Percentiles rank a stretch among this genome's conserved stretches.
These are phyloP conservation scores for Strobilomyces confusus DNA, from an alignment of 768 basidiomycete species.

Conservation along the genomic window DNA sequence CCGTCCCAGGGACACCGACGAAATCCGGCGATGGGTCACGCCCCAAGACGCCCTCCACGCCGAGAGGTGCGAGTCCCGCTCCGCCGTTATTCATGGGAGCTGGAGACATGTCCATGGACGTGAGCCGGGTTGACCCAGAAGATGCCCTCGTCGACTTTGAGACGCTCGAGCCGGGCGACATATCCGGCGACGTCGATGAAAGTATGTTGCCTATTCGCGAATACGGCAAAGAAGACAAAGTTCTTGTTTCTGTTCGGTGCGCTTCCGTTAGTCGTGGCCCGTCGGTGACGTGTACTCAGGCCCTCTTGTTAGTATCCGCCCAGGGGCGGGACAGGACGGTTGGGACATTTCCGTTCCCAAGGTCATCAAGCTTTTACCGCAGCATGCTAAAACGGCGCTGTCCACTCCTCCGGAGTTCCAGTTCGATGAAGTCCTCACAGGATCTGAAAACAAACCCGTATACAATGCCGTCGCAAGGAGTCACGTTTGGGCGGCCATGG, in stretches of 20 bases:
- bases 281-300: neutral
- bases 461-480: constrained; percentile 73
- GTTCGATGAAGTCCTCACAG: constrained; percentile 75
- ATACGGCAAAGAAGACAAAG: constrained; percentile 77
- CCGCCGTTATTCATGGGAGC: constrained; percentile 37
- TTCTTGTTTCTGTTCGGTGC: constrained; percentile 80
- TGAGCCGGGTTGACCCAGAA: constrained; percentile 70
- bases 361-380: constrained; percentile 58
- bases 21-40: constrained; percentile 38
- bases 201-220: constrained; percentile 41
- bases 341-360: constrained; percentile 50
- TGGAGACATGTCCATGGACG: constrained; percentile 64
- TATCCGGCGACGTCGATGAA: constrained; percentile 68
- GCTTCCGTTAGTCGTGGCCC: neutral
- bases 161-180: constrained; percentile 63
- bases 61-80: constrained; percentile 48
- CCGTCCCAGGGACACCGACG: constrained; percentile 54
- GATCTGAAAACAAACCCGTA: constrained; percentile 74
- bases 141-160: constrained; percentile 73
- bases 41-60: constrained; percentile 53
- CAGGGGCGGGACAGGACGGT: constrained; percentile 46
- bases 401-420: constrained; percentile 48
- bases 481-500: constrained; percentile 90
- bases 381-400: constrained; percentile 45
- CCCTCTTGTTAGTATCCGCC: constrained; percentile 51